Evolutionary conservation across 441 rosid species (phyloP).

Genomic region (Adansonia grandidieri): DNA sequence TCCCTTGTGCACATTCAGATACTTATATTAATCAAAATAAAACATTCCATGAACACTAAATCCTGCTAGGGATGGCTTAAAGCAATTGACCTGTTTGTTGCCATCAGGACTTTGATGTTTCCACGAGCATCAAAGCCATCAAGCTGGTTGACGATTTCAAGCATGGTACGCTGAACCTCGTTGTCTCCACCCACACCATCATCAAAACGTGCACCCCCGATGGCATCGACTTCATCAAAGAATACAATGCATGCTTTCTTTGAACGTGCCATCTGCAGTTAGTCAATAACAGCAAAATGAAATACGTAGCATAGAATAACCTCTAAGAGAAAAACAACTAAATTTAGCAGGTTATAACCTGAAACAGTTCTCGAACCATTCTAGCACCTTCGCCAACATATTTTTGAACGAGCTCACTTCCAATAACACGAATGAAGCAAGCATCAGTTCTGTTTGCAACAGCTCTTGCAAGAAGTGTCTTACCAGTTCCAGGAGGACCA

Average conservation of each 20-base stretch:
- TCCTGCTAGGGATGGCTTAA: neutral
- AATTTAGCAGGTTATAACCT: constrained; percentile 53
- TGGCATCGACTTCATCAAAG: constrained; percentile 96
- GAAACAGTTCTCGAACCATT: constrained; percentile 96
- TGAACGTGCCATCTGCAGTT: constrained; percentile 91
- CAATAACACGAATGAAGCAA: constrained; percentile 95
- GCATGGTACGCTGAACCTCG: constrained; percentile 98
- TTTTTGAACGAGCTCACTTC: constrained; percentile 98
- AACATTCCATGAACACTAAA: neutral
- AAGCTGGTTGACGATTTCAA: constrained; percentile 95
- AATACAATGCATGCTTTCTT: constrained; percentile 98
- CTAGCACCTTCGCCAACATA: constrained; percentile 98
- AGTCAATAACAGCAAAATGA: neutral
- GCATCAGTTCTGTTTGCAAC: constrained; percentile 99
- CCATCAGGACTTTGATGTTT: constrained; percentile 97
- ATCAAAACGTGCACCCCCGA: constrained; percentile 99
- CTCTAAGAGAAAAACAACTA: neutral
- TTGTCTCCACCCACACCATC: constrained; percentile 99
- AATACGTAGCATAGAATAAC: neutral
- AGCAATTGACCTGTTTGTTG: constrained; percentile 77
- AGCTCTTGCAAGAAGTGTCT: constrained; percentile 94
- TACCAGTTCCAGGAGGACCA: constrained; percentile 98
- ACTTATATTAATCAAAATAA: neutral
- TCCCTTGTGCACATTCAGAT: neutral
- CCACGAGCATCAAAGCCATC: constrained; percentile 99